Base-by-base conservation (phyloP, 192 early-diverging fungal genomes). In the Obelidium mucronatum region DNA sequence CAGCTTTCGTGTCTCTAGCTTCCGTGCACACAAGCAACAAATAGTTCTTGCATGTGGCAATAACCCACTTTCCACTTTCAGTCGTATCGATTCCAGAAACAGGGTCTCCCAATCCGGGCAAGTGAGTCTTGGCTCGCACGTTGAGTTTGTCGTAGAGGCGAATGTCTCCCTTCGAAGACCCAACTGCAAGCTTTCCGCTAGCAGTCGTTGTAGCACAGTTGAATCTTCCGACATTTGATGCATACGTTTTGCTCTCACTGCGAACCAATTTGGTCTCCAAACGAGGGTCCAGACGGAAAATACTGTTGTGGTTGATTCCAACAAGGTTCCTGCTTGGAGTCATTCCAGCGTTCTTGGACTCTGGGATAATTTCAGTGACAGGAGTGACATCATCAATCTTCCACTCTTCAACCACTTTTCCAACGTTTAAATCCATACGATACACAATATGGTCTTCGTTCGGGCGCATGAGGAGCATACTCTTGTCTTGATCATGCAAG, bases 321-420 rank as follows among this genome's bases (percentile, higher is more conserved):
- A 97, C 80, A 68, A 98, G 76, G 22, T 93, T 94, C 76, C 91
- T 82, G 35, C 90, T 86, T n/a, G 74, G 26, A 0, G 94, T 93
- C 79, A 90, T 86, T 76, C 93, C 92, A 31, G 93, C 86, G 82
- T 90, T 94, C 80, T 97, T 97, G 69, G 69, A 51, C 44, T 85
- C 89, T 0, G 94, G 92, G 17, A 93, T 83, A 24, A 97, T 85
- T 53, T 90, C 86, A 66, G 85, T 82, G 2, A 90, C 88, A 5
- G 86, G 85, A n/a, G 93, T 79, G 51, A 91, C 75, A 54, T 94
- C 92, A 63, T 95, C 90, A 48, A 96, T 86, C 37, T 91, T 90
- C 94, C 94, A 98, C 82, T 97, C 94, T 67, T 98, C 95, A 15
- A 96, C 96, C 19, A 98, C 90, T 82, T 95, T 92, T 40, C 95